Evolutionary conservation across 2,329 filamentous ascomycete genomes (phyloP).

Genomic region (Aspergillus oerlinghausenensis): DNA sequence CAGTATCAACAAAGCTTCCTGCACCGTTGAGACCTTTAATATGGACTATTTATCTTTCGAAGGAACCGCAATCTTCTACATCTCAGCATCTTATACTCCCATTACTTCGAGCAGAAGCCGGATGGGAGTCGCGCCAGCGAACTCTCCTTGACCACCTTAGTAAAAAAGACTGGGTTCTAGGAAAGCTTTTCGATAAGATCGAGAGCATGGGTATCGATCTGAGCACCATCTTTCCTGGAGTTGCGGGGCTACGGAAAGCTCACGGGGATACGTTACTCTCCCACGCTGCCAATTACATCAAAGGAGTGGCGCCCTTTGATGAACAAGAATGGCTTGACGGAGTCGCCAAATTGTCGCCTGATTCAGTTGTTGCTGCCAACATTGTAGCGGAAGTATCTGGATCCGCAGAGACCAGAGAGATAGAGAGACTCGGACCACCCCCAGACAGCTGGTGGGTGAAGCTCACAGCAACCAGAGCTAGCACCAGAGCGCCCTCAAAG

Average conservation of each 20-base stretch:
- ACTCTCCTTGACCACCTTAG: slow-evolving; percentile 47
- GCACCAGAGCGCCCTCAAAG: slow-evolving; percentile 1
- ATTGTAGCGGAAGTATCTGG: slow-evolving; percentile 22
- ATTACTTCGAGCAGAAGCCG: slow-evolving; percentile 46
- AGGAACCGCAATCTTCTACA: slow-evolving; percentile 37
- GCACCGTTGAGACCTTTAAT: slow-evolving; percentile 48
- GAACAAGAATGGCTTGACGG: slow-evolving; percentile 42
- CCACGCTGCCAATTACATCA: slow-evolving; percentile 51
- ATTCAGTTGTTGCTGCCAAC: slow-evolving; percentile 19
- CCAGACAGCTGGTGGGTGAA: slow-evolving; percentile 33
- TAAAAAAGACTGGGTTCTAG: slow-evolving; percentile 57
- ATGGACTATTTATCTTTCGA: slow-evolving; percentile 50
- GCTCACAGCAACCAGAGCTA: slow-evolving; percentile 12
- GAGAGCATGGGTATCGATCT: slow-evolving; percentile 54
- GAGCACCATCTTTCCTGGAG: slow-evolving; percentile 53
- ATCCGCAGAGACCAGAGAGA: slow-evolving; percentile 1
- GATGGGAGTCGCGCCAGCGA: slow-evolving; percentile 45
- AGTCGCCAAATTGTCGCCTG: slow-evolving; percentile 13
- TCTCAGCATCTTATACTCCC: slow-evolving; percentile 51
- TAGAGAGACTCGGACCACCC: slow-evolving; percentile 14
- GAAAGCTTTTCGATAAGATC: slow-evolving; percentile 55
- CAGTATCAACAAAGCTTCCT: slow-evolving; percentile 48
- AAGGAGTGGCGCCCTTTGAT: slow-evolving; percentile 53
- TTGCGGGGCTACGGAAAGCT: slow-evolving; percentile 42
- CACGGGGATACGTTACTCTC: slow-evolving; percentile 44